Evolutionary conservation across 352 stramenopile species (phyloP), one percentile per base, ranked within the genome.

Genomic region (Phytophthora melonis): DNA sequence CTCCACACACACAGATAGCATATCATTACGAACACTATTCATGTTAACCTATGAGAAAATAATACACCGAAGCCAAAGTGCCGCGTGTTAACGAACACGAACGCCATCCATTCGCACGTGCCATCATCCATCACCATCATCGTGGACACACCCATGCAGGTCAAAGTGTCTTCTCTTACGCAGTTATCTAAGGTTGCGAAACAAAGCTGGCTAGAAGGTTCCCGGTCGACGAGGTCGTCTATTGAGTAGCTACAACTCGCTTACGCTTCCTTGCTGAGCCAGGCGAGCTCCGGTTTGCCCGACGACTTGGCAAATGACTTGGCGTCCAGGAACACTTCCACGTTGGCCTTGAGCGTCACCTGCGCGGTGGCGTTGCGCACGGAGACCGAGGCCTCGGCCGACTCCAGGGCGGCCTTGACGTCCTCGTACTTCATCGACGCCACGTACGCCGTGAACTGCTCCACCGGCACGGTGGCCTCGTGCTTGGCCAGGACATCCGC

Each of bases 381-480:
- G 13, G 73, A 75, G 39, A 96, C 55, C 43, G 77, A 68, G 11
- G 70, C 79, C 19, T 69, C 68, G 21, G 67, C 52, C 2, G 72
- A 74, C 32, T 79, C 63, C 14, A 92, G 64, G 23, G 77, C 73
- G n/a, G 77, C 63, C 76, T 94, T 90, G n/a, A 94, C 84, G 62
- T 93, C 87, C 18, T 81, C 78, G 68, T 93, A 96, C 61, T 91
- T 87, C 89, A 96, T 96, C 50, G 87, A 93, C 43, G 82, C 76
- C 41, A 94, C 80, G 57, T 84, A 96, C 14, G 82, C 74, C 68
- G 83, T 89, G 43, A 90, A 79, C 55, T 93, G 73, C 18, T 84
- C 78, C 32, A 80, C 74, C 1, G 71, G 71, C 18, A 88, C 63
- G 0, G 81, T 76, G 34, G 63, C 62, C 19, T 80, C 74, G 50